A percentile compares a stretch with the other conserved stretches of the same genome.
phyloP scores from a whole-genome alignment of 106 monocot genomes.

The Dioscorea alata region DNA sequence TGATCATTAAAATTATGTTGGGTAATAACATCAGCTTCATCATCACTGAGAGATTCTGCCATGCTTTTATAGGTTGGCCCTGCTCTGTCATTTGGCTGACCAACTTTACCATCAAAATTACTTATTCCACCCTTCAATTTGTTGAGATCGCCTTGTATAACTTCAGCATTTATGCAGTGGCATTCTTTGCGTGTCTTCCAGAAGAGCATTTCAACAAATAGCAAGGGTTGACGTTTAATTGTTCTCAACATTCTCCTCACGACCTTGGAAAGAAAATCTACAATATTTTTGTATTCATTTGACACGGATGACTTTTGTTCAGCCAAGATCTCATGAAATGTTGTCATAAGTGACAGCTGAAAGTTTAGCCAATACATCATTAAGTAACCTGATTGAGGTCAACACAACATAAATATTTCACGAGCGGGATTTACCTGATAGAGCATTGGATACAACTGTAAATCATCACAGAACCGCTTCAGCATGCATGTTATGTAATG shows the following conservation, averaged over 20 bases:
- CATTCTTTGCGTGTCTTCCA: conserved; percentile 96
- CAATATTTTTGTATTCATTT: conserved; percentile 45
- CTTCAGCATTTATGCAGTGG: conserved; percentile 78
- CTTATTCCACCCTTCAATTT: conserved; percentile 41
- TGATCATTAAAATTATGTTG: conserved; percentile 20
- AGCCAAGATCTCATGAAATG: conserved; percentile 68
- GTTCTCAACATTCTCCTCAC: conserved; percentile 76
- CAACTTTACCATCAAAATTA: conserved; percentile 17
- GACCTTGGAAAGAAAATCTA: conserved; percentile 69
- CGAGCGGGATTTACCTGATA: conserved; percentile 64
- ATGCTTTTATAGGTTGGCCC: conserved; percentile 38
- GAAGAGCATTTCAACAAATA: conserved; percentile 93
- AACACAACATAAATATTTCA: background rate
- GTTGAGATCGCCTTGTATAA: conserved; percentile 35
- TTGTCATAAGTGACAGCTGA: conserved; percentile 78
- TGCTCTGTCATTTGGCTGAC: conserved; percentile 15
- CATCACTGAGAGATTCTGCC: conserved; percentile 95
- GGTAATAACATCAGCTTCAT: conserved; percentile 65
- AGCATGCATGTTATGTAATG: conserved; percentile 83
- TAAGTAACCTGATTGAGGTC: background rate
- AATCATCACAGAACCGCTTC: conserved; percentile 73
- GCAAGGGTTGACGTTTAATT: conserved; percentile 73
- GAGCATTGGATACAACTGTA: conserved; percentile 77
- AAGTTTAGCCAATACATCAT: conserved; percentile 10
- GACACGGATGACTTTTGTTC: conserved; percentile 51